Percentiles rank a stretch among this genome's conserved stretches.
These are phyloP conservation scores for Pyrus betulifolia DNA, from an alignment of 306 rosid genomes.

Conservation along the genomic window DNA sequence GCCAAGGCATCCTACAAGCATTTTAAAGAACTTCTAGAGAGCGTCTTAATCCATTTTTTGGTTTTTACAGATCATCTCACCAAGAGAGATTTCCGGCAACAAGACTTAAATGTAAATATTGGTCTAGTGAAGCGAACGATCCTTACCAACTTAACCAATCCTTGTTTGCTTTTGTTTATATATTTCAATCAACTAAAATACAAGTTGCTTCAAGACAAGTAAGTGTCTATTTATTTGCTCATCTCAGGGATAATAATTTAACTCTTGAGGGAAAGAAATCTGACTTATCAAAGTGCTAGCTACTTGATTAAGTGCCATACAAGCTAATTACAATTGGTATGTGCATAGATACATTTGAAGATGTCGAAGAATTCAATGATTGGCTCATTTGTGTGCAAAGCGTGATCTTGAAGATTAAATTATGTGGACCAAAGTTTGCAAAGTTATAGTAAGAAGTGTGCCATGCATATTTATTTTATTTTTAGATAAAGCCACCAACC, in stretches of 20 bases:
- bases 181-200: too few species aligned
- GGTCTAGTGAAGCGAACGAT: accelerated
- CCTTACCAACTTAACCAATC: accelerated
- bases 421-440: background rate
- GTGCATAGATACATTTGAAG: background rate
- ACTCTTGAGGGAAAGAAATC: background rate
- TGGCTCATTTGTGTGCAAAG: background rate
- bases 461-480: background rate
- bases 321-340: too few species aligned
- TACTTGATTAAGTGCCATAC: background rate
- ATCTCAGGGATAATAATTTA: background rate
- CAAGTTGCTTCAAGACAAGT: too few species aligned
- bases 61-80: too few species aligned
- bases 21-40: too few species aligned
- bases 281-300: background rate
- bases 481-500: background rate
- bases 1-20: background rate
- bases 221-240: background rate
- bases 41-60: too few species aligned
- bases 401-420: background rate
- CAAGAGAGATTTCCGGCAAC: accelerated
- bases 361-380: background rate
- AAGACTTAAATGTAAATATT: accelerated
- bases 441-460: background rate
- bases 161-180: too few species aligned